Percentiles rank a stretch among this genome's conserved stretches.
Conservation (phyloP, 139 green algal genomes). For the Coccomyxa sp. region DNA sequence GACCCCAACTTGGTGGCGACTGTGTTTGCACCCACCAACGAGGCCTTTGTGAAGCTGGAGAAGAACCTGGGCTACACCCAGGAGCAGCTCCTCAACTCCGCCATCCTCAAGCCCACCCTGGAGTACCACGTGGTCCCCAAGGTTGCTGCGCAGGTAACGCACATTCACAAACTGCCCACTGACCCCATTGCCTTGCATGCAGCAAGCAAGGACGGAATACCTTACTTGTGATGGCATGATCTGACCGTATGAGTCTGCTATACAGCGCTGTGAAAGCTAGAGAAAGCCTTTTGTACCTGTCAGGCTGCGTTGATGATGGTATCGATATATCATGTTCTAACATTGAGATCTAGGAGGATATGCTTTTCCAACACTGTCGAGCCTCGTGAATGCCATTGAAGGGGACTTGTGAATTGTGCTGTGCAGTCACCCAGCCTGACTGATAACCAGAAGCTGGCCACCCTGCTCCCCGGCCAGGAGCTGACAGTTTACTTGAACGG, state of each 20-base stretch:
- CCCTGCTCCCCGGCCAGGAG: background rate
- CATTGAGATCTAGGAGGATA: too few species aligned
- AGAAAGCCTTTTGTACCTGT: too few species aligned
- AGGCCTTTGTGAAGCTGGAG: background rate
- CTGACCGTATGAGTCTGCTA: too few species aligned
- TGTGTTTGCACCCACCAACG: background rate
- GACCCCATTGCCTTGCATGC: too few species aligned
- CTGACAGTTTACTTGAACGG: background rate
- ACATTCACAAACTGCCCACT: background rate
- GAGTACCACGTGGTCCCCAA: background rate
- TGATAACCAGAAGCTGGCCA: background rate
- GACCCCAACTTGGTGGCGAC: background rate
- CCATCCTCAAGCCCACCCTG: background rate
- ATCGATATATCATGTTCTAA: too few species aligned
- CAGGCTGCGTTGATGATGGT: too few species aligned
- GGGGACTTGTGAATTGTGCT: background rate
- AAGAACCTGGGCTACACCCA: background rate
- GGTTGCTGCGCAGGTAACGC: background rate
- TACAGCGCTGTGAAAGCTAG: too few species aligned
- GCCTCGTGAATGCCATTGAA: background rate
- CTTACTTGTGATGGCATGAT: too few species aligned
- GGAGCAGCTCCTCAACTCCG: background rate
- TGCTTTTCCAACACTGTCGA: too few species aligned
- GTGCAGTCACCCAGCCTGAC: background rate
- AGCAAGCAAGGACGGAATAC: too few species aligned